These are phyloP conservation scores for Tillandsia leiboldiana DNA, from an alignment of 176 grass and related monocot genomes.

Conservation along the genomic window DNA sequence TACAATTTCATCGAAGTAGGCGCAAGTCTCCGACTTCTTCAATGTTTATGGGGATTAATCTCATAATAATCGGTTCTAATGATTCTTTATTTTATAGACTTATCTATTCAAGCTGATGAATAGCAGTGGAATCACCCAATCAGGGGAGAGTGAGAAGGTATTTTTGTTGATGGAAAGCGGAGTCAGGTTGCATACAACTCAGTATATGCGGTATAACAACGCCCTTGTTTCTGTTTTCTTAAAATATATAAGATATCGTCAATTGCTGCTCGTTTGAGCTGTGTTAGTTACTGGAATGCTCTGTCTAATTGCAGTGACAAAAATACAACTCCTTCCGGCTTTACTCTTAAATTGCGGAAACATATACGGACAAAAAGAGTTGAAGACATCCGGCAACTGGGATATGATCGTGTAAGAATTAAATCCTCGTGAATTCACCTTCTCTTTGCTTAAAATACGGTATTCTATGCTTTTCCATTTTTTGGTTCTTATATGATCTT, in stretches of 20 bases:
- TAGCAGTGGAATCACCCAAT: slow-evolving; percentile 82
- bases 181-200: slow-evolving; percentile 84
- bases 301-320: slow-evolving; percentile 47
- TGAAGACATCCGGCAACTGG: slow-evolving; percentile 90
- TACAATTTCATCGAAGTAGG: not conserved
- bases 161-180: slow-evolving; percentile 91
- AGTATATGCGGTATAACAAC: slow-evolving; percentile 62
- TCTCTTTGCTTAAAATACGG: slow-evolving; percentile 1
- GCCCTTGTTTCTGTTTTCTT: slow-evolving; percentile 3
- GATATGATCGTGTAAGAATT: slow-evolving; percentile 82
- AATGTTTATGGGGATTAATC: not conserved
- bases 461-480: slow-evolving; percentile 6
- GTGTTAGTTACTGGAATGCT: not conserved
- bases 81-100: slow-evolving; percentile 36
- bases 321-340: slow-evolving; percentile 86
- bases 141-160: slow-evolving; percentile 95
- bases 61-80: slow-evolving; percentile 8
- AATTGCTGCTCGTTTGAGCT: not conserved
- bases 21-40: not conserved
- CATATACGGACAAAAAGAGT: slow-evolving; percentile 84
- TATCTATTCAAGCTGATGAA: slow-evolving; percentile 99
- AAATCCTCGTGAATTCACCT: slow-evolving; percentile 9
- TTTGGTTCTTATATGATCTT: slow-evolving; percentile 8
- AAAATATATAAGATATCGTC: slow-evolving; percentile 3
- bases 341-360: slow-evolving; percentile 90